Conservation (phyloP, 2,329 filamentous ascomycete genomes). For the Neonectria punicea region DNA sequence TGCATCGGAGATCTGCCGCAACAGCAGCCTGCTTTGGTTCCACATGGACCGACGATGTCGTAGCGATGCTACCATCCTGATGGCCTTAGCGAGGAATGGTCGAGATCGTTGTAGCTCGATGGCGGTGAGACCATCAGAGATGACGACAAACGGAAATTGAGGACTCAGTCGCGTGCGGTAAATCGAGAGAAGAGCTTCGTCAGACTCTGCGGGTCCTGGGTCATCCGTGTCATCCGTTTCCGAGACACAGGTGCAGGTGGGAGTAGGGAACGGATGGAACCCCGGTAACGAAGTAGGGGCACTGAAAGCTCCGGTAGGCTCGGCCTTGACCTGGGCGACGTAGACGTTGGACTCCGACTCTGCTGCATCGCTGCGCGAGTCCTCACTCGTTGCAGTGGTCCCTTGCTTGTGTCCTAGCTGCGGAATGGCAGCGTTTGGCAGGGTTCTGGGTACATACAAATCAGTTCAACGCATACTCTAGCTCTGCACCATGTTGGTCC, state of each 20-base stretch:
- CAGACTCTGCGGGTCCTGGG: conserved; percentile 16
- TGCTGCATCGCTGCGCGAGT: neutral
- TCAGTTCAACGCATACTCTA: conserved; percentile 1
- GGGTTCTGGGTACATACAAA: neutral
- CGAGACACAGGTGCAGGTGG: conserved; percentile 7
- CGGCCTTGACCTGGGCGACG: neutral
- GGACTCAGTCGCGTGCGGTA: conserved; percentile 18
- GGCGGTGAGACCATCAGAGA: conserved; percentile 13
- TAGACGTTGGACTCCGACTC: neutral
- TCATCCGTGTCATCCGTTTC: conserved; percentile 7
- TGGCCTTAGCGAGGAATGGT: conserved; percentile 25
- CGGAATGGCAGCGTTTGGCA: no score
- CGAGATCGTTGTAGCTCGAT: conserved; percentile 12
- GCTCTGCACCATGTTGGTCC: conserved; percentile 3
- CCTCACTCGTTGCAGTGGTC: no score
- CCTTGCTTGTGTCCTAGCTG: no score
- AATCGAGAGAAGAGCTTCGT: conserved; percentile 22
- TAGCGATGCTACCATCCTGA: conserved; percentile 24
- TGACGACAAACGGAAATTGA: conserved; percentile 27
- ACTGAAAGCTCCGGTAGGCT: neutral
- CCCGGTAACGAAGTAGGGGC: conserved; percentile 4
- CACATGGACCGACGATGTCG: conserved; percentile 23
- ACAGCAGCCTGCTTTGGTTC: conserved; percentile 16
- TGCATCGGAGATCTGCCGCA: conserved; percentile 21
- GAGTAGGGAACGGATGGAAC: conserved; percentile 4